phyloP scores from a whole-genome alignment of 805 yeast genomes.

The Ogataea pignaliae region DNA sequence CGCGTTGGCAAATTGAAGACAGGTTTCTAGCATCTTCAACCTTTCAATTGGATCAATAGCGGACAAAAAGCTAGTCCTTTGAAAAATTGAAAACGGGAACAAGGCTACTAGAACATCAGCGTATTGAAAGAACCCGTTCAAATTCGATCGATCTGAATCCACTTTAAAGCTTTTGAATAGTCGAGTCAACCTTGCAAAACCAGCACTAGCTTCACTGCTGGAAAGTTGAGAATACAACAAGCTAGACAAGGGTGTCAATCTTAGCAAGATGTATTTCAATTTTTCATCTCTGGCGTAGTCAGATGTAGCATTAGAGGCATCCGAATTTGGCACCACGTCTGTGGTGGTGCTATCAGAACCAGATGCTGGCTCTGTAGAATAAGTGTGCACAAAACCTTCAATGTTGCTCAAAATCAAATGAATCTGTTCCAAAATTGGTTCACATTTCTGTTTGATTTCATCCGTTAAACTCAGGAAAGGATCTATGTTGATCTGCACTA shows the following conservation, averaged over 20 bases:
- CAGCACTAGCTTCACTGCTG: constrained; percentile 29
- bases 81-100: constrained; percentile 27
- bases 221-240: constrained; percentile 51
- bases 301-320: not conserved
- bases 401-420: constrained; percentile 13
- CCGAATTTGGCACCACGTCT: not conserved
- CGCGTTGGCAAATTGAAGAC: constrained; percentile 20
- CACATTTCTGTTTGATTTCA: not conserved
- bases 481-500: constrained; percentile 4
- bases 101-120: constrained; percentile 26
- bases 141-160: not conserved
- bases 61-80: constrained; percentile 16
- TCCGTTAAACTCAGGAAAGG: not conserved
- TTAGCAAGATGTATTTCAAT: constrained; percentile 32
- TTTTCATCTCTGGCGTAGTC: constrained; percentile 7
- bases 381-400: constrained; percentile 33
- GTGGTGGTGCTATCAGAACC: not conserved
- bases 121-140: constrained; percentile 10
- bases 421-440: constrained; percentile 2
- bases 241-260: constrained; percentile 57
- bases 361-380: constrained; percentile 28
- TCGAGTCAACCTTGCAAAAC: constrained; percentile 19
- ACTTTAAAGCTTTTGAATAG: constrained; percentile 6
- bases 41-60: constrained; percentile 10
- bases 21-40: constrained; percentile 5